Percentiles rank a stretch among this genome's conserved stretches.
phyloP scores from a whole-genome alignment of 2,329 filamentous ascomycete species.

The Botryotinia calthae region DNA sequence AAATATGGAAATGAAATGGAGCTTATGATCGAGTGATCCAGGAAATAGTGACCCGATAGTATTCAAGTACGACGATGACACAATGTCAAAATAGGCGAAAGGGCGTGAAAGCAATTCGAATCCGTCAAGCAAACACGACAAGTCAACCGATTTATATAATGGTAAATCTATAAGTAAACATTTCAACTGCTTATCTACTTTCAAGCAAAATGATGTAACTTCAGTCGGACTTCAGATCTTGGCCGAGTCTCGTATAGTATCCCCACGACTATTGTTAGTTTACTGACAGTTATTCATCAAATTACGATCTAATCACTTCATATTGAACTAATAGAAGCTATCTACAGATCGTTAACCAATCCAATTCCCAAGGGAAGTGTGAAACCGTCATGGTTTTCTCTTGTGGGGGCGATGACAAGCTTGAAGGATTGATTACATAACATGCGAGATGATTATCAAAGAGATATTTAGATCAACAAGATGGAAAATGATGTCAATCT shows the following conservation, averaged over 20 bases:
- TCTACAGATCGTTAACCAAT: not conserved
- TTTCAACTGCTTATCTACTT: not conserved
- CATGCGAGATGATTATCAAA: not conserved
- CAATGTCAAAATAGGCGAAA: not conserved
- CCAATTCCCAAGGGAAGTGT: not conserved
- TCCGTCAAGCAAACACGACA: no score
- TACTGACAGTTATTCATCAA: not conserved
- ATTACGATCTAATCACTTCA: not conserved
- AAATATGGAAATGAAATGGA: not conserved
- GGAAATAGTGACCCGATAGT: not conserved
- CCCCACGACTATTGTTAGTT: not conserved
- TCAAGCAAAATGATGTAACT: not conserved
- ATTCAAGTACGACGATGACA: not conserved
- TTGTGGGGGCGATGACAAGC: not conserved
- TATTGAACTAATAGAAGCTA: not conserved
- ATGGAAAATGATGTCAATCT: not conserved
- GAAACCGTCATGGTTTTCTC: not conserved
- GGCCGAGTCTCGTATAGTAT: not conserved
- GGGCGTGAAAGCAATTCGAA: not conserved
- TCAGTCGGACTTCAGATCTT: not conserved
- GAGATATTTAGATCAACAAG: not conserved
- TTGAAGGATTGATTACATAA: not conserved
- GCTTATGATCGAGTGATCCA: not conserved
- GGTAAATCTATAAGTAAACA: no score
- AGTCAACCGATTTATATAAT: no score